These are phyloP conservation scores for Plasmodium chabaudi DNA, from an alignment of 169 alveolate species.

Conservation along the genomic window DNA sequence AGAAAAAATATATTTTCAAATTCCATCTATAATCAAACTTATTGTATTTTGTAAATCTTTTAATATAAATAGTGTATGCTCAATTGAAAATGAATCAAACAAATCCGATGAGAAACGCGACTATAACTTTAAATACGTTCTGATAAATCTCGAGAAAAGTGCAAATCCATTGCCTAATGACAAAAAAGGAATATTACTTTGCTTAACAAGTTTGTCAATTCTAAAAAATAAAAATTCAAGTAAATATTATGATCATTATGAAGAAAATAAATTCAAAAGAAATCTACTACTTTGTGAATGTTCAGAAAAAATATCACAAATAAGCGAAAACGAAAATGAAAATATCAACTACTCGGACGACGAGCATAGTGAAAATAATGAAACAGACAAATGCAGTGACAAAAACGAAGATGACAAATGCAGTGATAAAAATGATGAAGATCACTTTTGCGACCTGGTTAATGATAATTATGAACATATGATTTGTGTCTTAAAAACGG, in stretches of 20 bases:
- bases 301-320: background rate
- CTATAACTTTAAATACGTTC: background rate
- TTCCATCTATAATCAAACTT: constrained; percentile 2
- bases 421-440: background rate
- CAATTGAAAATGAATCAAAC: background rate
- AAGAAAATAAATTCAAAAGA: constrained; percentile 2
- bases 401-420: background rate
- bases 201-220: constrained; percentile 6
- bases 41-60: background rate
- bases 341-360: background rate
- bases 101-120: background rate
- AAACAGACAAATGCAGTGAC: background rate
- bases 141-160: background rate
- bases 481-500: background rate
- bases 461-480: background rate
- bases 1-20: constrained; percentile 11
- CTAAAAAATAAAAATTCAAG: background rate
- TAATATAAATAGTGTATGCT: background rate
- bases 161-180: background rate
- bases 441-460: background rate
- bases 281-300: background rate
- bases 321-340: background rate
- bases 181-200: constrained; percentile 3
- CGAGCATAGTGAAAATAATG: no score
- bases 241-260: background rate